Evolutionary conservation across 352 stramenopile species (phyloP).

Genomic region (Pseudoperonospora humuli): DNA sequence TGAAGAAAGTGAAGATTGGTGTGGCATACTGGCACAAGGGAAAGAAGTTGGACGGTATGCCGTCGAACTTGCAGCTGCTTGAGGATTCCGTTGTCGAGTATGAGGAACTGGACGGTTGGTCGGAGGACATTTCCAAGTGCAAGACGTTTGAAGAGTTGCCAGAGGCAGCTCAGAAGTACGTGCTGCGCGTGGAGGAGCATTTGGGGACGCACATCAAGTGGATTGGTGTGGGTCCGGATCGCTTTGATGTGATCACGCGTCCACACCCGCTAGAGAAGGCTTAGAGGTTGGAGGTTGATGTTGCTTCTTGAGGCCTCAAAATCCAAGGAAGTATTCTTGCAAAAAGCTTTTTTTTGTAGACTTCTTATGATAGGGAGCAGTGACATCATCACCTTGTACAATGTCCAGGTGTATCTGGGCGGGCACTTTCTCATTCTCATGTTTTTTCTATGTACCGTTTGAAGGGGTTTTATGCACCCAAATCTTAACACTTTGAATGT

Average conservation of each 20-base stretch:
- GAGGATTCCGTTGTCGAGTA: conserved; percentile 94
- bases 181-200: conserved; percentile 95
- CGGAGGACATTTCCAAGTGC: conserved; percentile 94
- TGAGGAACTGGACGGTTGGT: conserved; percentile 91
- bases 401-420: no score
- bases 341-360: no score
- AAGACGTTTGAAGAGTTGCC: conserved; percentile 96
- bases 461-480: no score
- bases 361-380: no score
- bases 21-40: conserved; percentile 93
- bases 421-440: no score
- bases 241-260: conserved; percentile 91
- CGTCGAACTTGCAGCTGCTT: conserved; percentile 90
- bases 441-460: no score
- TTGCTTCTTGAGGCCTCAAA: conserved; percentile 3
- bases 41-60: conserved; percentile 92
- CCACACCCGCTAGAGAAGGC: conserved; percentile 68
- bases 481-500: no score
- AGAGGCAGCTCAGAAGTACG: conserved; percentile 92
- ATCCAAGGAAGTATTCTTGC: no score
- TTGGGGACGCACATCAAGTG: conserved; percentile 95
- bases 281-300: conserved; percentile 24
- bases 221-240: conserved; percentile 96
- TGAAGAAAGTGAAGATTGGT: conserved; percentile 93
- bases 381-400: no score